Conservation (phyloP, 176 grass and related monocot genomes). For the Pontederia paniculata region DNA sequence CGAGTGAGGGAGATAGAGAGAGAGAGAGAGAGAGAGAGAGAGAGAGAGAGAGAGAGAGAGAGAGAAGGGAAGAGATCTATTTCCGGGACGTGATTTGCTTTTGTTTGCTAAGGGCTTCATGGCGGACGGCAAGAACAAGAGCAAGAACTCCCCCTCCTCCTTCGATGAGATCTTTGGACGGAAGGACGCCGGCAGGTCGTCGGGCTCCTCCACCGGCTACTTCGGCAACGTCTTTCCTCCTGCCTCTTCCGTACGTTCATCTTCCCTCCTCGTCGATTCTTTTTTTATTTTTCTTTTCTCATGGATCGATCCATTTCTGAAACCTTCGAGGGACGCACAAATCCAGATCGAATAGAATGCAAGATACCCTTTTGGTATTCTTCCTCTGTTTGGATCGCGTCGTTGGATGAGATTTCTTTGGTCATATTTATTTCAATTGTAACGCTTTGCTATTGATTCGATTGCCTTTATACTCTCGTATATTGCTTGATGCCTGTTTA, state of each 20-base stretch:
- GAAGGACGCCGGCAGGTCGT: background rate
- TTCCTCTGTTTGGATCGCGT: too few species aligned
- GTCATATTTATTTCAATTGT: too few species aligned
- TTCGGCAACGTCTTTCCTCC: constrained; percentile 1
- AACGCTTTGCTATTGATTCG: background rate
- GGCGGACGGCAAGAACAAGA: background rate
- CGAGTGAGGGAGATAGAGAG: too few species aligned
- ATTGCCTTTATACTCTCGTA: background rate
- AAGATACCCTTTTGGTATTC: too few species aligned
- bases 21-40: too few species aligned
- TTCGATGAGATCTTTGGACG: background rate
- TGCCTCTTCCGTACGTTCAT: background rate
- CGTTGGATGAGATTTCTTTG: too few species aligned
- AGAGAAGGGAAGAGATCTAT: too few species aligned
- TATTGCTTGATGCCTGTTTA: background rate
- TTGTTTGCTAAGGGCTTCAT: too few species aligned
- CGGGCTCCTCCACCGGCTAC: background rate
- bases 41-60: too few species aligned
- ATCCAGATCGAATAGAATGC: too few species aligned
- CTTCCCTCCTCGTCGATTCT: background rate
- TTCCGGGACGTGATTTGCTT: too few species aligned
- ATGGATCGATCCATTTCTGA: background rate
- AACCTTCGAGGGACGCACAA: too few species aligned
- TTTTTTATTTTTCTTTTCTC: background rate
- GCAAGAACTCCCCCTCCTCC: background rate